These are phyloP conservation scores for Aspergillus carlsbadensis DNA, from an alignment of 495 filamentous ascomycete species.

Conservation along the genomic window DNA sequence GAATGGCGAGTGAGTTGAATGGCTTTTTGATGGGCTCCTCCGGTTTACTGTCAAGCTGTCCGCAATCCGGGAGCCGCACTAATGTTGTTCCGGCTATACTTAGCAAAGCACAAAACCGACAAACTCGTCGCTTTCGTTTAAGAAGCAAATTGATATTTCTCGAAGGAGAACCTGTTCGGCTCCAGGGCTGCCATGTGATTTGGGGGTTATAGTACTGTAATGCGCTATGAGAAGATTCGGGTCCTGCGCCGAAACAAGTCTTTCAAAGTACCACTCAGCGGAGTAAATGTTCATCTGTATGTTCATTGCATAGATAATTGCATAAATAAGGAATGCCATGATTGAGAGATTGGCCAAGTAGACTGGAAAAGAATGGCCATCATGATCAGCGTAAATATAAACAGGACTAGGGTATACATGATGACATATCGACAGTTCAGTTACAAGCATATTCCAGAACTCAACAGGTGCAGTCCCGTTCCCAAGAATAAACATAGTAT, in stretches of 20 bases:
- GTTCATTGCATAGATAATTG: conserved; percentile 21
- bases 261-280: conserved; percentile 18
- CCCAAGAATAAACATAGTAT: not conserved
- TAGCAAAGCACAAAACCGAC: no score
- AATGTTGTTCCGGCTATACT: conserved; percentile 40
- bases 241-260: no score
- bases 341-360: not conserved
- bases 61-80: conserved; percentile 35
- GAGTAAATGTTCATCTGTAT: conserved; percentile 18
- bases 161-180: no score
- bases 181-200: no score
- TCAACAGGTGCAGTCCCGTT: not conserved
- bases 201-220: not conserved
- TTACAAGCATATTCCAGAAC: conserved; percentile 4
- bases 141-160: no score
- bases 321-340: conserved; percentile 13
- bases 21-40: not conserved
- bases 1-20: conserved; percentile 3
- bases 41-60: conserved; percentile 39
- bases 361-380: conserved; percentile 5
- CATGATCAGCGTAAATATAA: conserved; percentile 13
- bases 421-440: conserved; percentile 3
- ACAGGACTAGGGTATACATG: conserved; percentile 8
- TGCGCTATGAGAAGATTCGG: no score
- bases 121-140: not conserved